These are phyloP conservation scores for Colletotrichum melonis DNA, from an alignment of 2,329 filamentous ascomycete genomes.

Conservation along the genomic window DNA sequence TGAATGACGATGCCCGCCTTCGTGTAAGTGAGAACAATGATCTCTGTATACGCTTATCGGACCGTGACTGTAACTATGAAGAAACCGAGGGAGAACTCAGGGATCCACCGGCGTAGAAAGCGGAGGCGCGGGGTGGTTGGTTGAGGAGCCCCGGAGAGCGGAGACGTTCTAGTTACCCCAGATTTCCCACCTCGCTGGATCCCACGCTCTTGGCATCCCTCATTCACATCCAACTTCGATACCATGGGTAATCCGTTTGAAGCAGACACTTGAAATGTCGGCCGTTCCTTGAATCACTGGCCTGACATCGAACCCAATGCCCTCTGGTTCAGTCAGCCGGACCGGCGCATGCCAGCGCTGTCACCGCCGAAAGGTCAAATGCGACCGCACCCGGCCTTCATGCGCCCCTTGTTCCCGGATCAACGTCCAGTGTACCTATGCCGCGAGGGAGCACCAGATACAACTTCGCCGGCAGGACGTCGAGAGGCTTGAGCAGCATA, in stretches of 20 bases:
- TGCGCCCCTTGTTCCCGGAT: constrained; percentile 50
- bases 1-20: background rate
- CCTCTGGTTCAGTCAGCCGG: constrained; percentile 17
- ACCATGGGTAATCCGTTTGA: background rate
- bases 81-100: background rate
- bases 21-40: background rate
- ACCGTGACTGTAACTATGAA: background rate
- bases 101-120: background rate
- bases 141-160: background rate
- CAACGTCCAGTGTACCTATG: constrained; percentile 48
- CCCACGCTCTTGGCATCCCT: background rate
- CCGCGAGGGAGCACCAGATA: constrained; percentile 44
- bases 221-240: background rate
- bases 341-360: constrained; percentile 51
- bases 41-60: too few relatives aligned
- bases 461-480: constrained; percentile 44
- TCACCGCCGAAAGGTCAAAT: constrained; percentile 53
- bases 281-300: too few relatives aligned
- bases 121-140: background rate
- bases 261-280: background rate
- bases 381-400: constrained; percentile 50
- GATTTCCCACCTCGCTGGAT: constrained; percentile 4
- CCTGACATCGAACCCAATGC: background rate
- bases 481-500: constrained; percentile 47
- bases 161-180: constrained; percentile 3